phyloP scores from a whole-genome alignment of 345 rosid species.

The Microthlaspi erraticum region DNA sequence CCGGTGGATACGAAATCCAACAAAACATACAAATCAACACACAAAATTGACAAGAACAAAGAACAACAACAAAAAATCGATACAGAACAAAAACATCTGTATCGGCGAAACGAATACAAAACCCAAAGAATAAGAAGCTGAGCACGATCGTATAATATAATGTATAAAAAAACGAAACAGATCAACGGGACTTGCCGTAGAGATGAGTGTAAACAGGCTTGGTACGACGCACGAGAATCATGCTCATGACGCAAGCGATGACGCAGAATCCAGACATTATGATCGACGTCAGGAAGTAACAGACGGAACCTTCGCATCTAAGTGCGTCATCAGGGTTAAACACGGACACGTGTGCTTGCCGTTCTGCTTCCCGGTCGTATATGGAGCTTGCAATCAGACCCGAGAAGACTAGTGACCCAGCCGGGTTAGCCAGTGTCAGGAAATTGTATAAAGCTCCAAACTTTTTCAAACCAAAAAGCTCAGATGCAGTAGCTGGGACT shows the following conservation, averaged over 20 bases:
- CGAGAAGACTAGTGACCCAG: slow-evolving; percentile 92
- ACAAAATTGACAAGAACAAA: slow-evolving; percentile 17
- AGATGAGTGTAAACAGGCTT: slow-evolving; percentile 77
- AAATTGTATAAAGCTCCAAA: slow-evolving; percentile 95
- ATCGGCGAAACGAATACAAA: slow-evolving; percentile 22
- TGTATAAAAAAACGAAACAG: background rate
- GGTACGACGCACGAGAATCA: slow-evolving; percentile 93
- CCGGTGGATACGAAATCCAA: slow-evolving; percentile 7
- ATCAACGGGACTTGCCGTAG: slow-evolving; percentile 71
- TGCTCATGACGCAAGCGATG: slow-evolving; percentile 68
- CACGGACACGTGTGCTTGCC: slow-evolving; percentile 58
- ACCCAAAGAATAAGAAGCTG: slow-evolving; percentile 43
- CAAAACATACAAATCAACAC: slow-evolving; percentile 28
- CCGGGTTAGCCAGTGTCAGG: slow-evolving; percentile 94
- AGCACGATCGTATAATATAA: slow-evolving; percentile 15
- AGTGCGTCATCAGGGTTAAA: slow-evolving; percentile 55
- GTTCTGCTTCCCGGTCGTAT: slow-evolving; percentile 88
- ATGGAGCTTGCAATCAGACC: slow-evolving; percentile 89
- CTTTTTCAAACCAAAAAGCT: slow-evolving; percentile 93
- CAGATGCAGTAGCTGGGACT: slow-evolving; percentile 96
- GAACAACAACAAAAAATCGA: slow-evolving; percentile 33
- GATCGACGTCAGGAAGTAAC: slow-evolving; percentile 91
- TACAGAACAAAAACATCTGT: slow-evolving; percentile 36
- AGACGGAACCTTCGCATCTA: slow-evolving; percentile 78
- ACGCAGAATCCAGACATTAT: slow-evolving; percentile 94